Conservation (phyloP, 2,329 filamentous ascomycete genomes). For the Claviceps spartinae region DNA sequence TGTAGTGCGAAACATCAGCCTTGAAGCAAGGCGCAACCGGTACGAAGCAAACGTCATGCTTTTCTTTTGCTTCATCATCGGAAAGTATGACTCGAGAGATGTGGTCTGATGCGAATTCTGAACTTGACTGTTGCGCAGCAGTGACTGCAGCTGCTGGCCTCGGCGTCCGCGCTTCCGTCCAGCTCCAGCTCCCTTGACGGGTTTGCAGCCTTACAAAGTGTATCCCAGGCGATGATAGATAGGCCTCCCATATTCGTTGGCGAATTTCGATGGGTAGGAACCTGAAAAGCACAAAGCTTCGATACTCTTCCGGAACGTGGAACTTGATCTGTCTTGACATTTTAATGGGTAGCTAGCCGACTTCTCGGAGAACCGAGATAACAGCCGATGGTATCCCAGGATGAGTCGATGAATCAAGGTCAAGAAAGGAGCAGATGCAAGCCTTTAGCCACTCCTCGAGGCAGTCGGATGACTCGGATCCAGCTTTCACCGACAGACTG, state of each 20-base stretch:
- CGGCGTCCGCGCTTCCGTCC: slow-evolving; percentile 7
- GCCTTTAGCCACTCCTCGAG: neutral
- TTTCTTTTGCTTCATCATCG: slow-evolving; percentile 11
- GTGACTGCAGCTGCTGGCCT: neutral
- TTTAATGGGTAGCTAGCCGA: no score
- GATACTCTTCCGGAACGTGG: slow-evolving; percentile 17
- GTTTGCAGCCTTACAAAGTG: slow-evolving; percentile 20
- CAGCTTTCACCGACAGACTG: neutral
- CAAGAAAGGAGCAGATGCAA: neutral
- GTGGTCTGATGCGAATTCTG: slow-evolving; percentile 6
- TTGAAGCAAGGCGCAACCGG: slow-evolving; percentile 6
- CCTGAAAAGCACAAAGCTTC: slow-evolving; percentile 18
- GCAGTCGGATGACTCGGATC: no score
- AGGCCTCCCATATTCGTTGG: slow-evolving; percentile 20
- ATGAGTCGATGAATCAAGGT: neutral
- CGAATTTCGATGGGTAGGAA: slow-evolving; percentile 23
- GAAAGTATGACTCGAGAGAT: slow-evolving; percentile 12
- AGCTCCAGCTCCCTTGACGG: slow-evolving; percentile 11
- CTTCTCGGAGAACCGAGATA: neutral
- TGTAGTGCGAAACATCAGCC: slow-evolving; percentile 21
- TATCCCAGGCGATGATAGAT: slow-evolving; percentile 20
- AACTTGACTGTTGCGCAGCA: slow-evolving; percentile 6
- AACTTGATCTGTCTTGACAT: slow-evolving; percentile 12
- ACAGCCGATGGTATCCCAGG: neutral
- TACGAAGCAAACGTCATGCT: slow-evolving; percentile 13